These are phyloP conservation scores for Colletotrichum gloeosporioides DNA, from an alignment of 2,329 filamentous ascomycete genomes.

Conservation along the genomic window DNA sequence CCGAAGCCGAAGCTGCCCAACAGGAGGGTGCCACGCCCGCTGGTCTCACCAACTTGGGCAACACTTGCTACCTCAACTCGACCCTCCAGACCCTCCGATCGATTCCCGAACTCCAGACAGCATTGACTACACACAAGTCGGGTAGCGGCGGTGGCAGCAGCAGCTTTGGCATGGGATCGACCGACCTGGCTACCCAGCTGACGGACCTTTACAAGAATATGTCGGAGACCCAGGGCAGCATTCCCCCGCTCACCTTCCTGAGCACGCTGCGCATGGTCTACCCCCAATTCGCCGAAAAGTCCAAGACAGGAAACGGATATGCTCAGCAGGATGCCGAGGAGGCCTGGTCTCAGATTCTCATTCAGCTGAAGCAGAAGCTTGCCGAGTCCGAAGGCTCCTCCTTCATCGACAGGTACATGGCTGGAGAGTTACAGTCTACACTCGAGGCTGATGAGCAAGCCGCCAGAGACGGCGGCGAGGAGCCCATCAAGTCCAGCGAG, in stretches of 20 bases:
- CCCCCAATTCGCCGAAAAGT: constrained; percentile 91
- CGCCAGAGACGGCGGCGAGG: constrained; percentile 77
- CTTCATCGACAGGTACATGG: constrained; percentile 91
- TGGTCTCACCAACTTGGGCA: constrained; percentile 89
- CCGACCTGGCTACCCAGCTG: constrained; percentile 56
- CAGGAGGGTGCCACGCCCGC: constrained; percentile 85
- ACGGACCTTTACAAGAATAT: constrained; percentile 88
- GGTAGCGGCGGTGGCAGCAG: constrained; percentile 59
- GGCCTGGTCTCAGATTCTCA: constrained; percentile 94
- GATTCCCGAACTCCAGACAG: constrained; percentile 88
- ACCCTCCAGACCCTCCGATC: constrained; percentile 89
- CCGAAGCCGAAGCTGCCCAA: constrained; percentile 86
- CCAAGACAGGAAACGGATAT: constrained; percentile 81
- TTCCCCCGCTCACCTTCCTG: constrained; percentile 83
- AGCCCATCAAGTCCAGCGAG: constrained; percentile 71
- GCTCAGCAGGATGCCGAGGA: constrained; percentile 99
- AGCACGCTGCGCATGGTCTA: constrained; percentile 78
- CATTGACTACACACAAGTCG: constrained; percentile 66
- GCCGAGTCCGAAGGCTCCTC: constrained; percentile 60
- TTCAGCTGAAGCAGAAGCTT: constrained; percentile 80
- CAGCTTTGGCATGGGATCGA: constrained; percentile 8
- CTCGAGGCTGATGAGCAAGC: constrained; percentile 85
- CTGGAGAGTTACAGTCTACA: constrained; percentile 78
- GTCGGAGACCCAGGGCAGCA: constrained; percentile 86
- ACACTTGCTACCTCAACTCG: constrained; percentile 98